Evolutionary conservation across 169 alveolate genomes (phyloP), one percentile per base, ranked within the genome.

Genomic region (Perkinsus chesapeaki): DNA sequence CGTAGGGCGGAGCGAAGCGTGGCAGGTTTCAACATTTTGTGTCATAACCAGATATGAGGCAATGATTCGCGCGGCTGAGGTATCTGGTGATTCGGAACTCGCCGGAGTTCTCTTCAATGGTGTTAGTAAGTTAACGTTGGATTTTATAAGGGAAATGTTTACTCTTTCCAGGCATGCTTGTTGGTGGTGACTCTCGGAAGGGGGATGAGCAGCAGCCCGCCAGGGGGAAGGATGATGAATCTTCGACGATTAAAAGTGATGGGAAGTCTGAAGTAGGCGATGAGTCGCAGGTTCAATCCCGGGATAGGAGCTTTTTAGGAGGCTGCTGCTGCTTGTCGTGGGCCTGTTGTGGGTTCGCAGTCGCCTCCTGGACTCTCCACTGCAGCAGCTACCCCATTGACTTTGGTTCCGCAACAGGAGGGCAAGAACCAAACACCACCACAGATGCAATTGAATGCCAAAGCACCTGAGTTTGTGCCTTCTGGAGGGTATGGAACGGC

Each of bases 1-100:
- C 82, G 82, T 60, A 60, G 82, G n/a, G 82, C 82, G 82, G 82
- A 60, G 82, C 82, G 82, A 60, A 60, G 82, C 72, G 9, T 47
- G 19, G n/a, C n/a, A n/a, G n/a, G n/a, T n/a, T n/a, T n/a, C n/a
- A n/a, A n/a, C n/a, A n/a, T n/a, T n/a, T n/a, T n/a, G n/a, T n/a
- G n/a, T n/a, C n/a, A n/a, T n/a, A n/a, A n/a, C n/a, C 31, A 60
- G 82, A 1, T 60, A 60, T 23, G 82, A 60, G 31, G 82, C 82
- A 0, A 60, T 60, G 82, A 60, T 60, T 34, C 12, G 82, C 12
- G 82, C 82, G 23, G 82, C 82, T 5, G 82, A 60, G 27, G 82
- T 60, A 16, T 60, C 82, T 16, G 82, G 82, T 60, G 82, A 60
- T 23, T 20, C 82, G 23, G 82, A 60, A 23, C 82, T 60, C 31